Evolutionary conservation across 2,329 filamentous ascomycete genomes (phyloP), one percentile per base, ranked within the genome.

Genomic region (Chaetomium sp.): DNA sequence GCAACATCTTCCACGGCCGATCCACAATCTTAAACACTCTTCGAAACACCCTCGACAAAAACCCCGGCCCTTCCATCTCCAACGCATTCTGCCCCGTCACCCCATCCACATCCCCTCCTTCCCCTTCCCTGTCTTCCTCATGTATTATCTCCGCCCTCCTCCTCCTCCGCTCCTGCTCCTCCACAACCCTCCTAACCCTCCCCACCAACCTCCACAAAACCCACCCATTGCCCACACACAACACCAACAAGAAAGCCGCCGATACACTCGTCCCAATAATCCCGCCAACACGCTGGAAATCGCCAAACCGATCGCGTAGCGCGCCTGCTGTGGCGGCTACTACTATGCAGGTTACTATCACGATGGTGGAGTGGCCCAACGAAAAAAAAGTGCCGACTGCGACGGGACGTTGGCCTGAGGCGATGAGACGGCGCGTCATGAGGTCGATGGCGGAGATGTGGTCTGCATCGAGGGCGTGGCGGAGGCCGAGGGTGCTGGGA

Each of bases 401-500:
- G 9, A 95, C 91, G 1, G 92, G 91, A 1, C 83, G 82, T 67
- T 94, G 89, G 14, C 90, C 91, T 0, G 88, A 82, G 0, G 91
- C 91, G 40, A 97, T 84, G 32, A 97, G 81, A 6, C 92, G 85
- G 3, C 94, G 81, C 0, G 94, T 97, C 86, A 95, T 95, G 40
- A 97, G 80, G 71, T 97, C 92, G 65, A 97, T 99, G 60, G 91
- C 92, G 64, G 73, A 72, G 65, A 80, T 81, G 69, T 97, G 94
- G 71, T 97, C 92, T n/a, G 92, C 94, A 67, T 97, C 94, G 45
- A 97, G 82, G n/a, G 92, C 92, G 76, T 97, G 92, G 43, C 92
- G 87, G 10, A 97, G 80, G 2, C 92, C 92, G 9, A 97, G 80
- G 0, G 89, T 89, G 70, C 49, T 51, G 37, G 32, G 8, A 8